Conservation (phyloP, 257 asterid genomes). For the Ajuga chamaepitys region DNA sequence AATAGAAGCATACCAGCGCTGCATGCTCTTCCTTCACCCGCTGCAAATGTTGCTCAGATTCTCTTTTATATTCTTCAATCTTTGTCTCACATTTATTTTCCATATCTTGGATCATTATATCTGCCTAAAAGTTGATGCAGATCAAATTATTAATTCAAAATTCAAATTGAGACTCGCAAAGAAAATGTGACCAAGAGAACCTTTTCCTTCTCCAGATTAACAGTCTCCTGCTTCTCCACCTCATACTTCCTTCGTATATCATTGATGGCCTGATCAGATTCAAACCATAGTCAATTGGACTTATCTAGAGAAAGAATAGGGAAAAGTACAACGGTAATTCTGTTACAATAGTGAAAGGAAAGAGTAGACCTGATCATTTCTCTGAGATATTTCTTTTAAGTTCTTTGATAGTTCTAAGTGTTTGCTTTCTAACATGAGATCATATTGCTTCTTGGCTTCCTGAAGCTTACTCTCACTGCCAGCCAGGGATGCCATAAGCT, state of each 20-base stretch:
- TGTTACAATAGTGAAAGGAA: slow-evolving; percentile 2
- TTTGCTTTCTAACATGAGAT: slow-evolving; percentile 87
- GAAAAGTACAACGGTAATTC: not conserved
- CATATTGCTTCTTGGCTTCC: slow-evolving; percentile 76
- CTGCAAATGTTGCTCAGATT: slow-evolving; percentile 52
- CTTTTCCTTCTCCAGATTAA: slow-evolving; percentile 81
- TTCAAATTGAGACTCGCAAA: slow-evolving; percentile 1
- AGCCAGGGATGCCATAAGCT: slow-evolving; percentile 59
- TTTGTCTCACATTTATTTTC: slow-evolving; percentile 51
- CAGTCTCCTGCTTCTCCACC: slow-evolving; percentile 71
- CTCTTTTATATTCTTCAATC: slow-evolving; percentile 64
- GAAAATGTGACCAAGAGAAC: slow-evolving; percentile 28
- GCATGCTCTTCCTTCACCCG: slow-evolving; percentile 78
- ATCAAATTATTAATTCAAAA: slow-evolving; percentile 15
- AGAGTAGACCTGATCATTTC: slow-evolving; percentile 74
- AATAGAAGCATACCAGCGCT: slow-evolving; percentile 45
- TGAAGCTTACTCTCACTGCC: slow-evolving; percentile 69
- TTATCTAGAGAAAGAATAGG: slow-evolving; percentile 7
- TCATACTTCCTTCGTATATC: slow-evolving; percentile 83
- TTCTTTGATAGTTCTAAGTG: slow-evolving; percentile 86
- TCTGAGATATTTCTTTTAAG: slow-evolving; percentile 91
- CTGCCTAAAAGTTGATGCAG: slow-evolving; percentile 48
- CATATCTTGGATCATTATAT: slow-evolving; percentile 51
- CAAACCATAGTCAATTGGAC: slow-evolving; percentile 20
- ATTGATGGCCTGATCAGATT: slow-evolving; percentile 69